A percentile compares a stretch with the other conserved stretches of the same genome.
These are phyloP conservation scores for Gorgonomyces haynaldii DNA, from an alignment of 192 early-diverging fungal genomes.

Conservation along the genomic window DNA sequence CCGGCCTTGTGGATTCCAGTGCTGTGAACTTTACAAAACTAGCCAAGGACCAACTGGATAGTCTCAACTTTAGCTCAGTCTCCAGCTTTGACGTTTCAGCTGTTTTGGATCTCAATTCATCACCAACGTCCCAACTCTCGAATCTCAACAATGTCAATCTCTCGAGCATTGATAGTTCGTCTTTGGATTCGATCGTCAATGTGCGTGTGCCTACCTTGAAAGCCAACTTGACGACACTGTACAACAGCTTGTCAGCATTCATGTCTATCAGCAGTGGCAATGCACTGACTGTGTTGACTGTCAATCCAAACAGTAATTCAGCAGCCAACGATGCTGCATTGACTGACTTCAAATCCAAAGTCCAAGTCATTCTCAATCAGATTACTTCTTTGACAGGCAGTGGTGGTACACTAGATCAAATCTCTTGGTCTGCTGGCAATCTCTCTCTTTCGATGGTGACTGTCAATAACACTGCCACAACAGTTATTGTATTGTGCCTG, in stretches of 20 bases:
- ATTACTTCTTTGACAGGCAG: not conserved
- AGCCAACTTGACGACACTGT: not conserved
- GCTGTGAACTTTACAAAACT: constrained; percentile 1
- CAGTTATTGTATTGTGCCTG: not conserved
- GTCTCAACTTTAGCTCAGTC: not conserved
- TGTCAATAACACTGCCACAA: not conserved
- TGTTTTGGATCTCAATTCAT: not conserved
- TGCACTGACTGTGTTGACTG: not conserved
- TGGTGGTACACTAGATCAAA: not conserved
- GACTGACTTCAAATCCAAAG: not conserved
- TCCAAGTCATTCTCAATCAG: not conserved
- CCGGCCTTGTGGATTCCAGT: not conserved
- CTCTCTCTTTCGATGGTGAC: not conserved
- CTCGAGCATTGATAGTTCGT: not conserved
- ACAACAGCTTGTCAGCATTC: not conserved
- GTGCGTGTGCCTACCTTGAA: not conserved
- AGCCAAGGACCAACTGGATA: not conserved
- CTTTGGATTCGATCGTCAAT: not conserved
- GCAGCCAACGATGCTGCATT: not conserved
- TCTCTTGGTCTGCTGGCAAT: not conserved
- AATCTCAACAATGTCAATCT: not conserved
- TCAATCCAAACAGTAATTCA: not conserved
- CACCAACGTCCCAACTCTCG: not conserved
- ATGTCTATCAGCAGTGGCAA: not conserved
- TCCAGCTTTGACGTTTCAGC: not conserved